phyloP scores from a whole-genome alignment of 2,329 filamentous ascomycete species.

The Pseudocercospora macadamiae region DNA sequence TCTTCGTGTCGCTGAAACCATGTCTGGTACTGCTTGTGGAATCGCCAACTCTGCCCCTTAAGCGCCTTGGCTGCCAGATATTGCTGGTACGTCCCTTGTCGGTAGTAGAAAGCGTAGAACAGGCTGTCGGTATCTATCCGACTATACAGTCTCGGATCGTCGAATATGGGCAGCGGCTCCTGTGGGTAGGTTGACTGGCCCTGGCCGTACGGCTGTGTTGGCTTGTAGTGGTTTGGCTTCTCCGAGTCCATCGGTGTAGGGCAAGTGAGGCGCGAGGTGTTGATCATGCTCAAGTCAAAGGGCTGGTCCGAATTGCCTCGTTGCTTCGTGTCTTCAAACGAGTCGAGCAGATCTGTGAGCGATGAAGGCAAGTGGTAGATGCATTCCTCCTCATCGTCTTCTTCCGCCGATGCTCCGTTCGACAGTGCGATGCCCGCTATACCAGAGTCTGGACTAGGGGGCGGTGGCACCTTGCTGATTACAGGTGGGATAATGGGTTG shows the following conservation, averaged over 20 bases:
- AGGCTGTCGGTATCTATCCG: slow-evolving; percentile 93
- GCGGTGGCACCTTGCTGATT: slow-evolving; percentile 31
- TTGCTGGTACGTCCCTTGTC: slow-evolving; percentile 93
- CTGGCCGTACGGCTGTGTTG: slow-evolving; percentile 74
- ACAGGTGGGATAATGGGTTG: slow-evolving; percentile 35
- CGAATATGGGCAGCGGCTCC: slow-evolving; percentile 87
- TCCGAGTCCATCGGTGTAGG: slow-evolving; percentile 80
- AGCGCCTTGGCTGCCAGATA: slow-evolving; percentile 94
- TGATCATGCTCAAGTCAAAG: slow-evolving; percentile 72
- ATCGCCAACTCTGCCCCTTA: slow-evolving; percentile 97
- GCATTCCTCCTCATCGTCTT: slow-evolving; percentile 63
- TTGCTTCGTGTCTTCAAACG: slow-evolving; percentile 81
- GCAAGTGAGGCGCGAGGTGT: slow-evolving; percentile 70
- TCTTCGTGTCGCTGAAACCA: slow-evolving; percentile 99
- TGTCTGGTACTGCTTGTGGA: slow-evolving; percentile 99
- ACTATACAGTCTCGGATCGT: slow-evolving; percentile 84
- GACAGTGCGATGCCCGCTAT: slow-evolving; percentile 44
- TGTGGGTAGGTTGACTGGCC: slow-evolving; percentile 86
- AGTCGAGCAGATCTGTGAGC: slow-evolving; percentile 85
- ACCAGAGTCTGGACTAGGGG: slow-evolving; percentile 40
- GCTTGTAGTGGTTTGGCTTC: slow-evolving; percentile 79
- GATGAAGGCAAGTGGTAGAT: slow-evolving; percentile 91
- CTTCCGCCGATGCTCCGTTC: slow-evolving; percentile 57
- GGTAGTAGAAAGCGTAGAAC: slow-evolving; percentile 99
- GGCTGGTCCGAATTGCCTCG: slow-evolving; percentile 64